Base-by-base conservation (phyloP, 306 rosid species). In the Vicia villosa region DNA sequence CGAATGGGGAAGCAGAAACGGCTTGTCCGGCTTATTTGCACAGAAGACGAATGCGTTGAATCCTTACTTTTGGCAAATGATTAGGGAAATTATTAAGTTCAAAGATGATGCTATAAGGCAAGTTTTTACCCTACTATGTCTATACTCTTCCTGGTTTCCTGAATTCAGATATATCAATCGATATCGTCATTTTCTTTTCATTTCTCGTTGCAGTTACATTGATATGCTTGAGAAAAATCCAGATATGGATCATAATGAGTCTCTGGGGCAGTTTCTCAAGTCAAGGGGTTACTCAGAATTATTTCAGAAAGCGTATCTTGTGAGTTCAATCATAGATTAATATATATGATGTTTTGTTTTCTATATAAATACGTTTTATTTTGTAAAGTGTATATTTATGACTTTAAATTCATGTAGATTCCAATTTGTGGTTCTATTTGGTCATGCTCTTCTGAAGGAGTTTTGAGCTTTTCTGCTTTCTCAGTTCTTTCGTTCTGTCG, bases 401-500 rank as follows among this genome's bases (percentile, higher is more conserved):
- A 66, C 63, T 47, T 26, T 14, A 17, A 49, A 38, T 62, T 47
- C n/a, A 2, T 82, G 12, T 43, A 90, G 96, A 69, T 85, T 80
- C 98, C 98, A 40, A 67, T 92, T 36, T 92, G 98, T 66, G 91
- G 93, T 61, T 92, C 98, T 49, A 86, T 90, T 64, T 92, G 98
- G 98, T 92, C 93, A 10, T 88, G 96, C 66, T 74, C 93, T 43
- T 65, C 91, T 46, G 90, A 90, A 68, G 87, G 91, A 47, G 96
- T 92, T 66, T 16, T 86, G 86, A 83, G 88, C 82, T 88, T 90
- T 79, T 88, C 98, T 43, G 96, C 96, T 69, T 90, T 80, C 83
- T 85, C 93, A 3, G 85, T 86, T 63, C 91, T 92, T 63, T 90
- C 96, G 0, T 89, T 92, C 74, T 90, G 91, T 50, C 96, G 88